A percentile compares a stretch with the other conserved stretches of the same genome.
Conservation (phyloP, 2,329 filamentous ascomycete species). For the Sclerotinia spermophila region DNA sequence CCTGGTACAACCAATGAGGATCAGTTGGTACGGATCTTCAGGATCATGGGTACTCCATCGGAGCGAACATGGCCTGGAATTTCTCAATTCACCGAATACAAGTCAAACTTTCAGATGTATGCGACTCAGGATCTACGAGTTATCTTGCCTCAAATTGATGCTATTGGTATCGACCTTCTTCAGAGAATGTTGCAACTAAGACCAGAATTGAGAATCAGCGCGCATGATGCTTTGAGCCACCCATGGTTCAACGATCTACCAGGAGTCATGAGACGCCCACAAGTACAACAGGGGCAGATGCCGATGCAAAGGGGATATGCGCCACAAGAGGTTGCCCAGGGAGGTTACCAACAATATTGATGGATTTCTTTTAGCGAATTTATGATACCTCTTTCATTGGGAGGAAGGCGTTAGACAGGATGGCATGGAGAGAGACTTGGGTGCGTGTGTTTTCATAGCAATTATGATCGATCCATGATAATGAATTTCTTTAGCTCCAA, state of each 20-base stretch:
- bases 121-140: constrained; percentile 84
- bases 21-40: constrained; percentile 94
- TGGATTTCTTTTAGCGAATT: constrained; percentile 13
- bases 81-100: constrained; percentile 95
- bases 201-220: constrained; percentile 87
- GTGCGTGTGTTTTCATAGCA: constrained; percentile 4
- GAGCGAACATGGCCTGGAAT: constrained; percentile 96
- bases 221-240: constrained; percentile 80
- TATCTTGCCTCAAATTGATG: constrained; percentile 88
- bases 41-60: constrained; percentile 95
- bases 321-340: constrained; percentile 9
- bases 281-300: constrained; percentile 28
- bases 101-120: constrained; percentile 90
- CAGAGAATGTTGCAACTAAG: constrained; percentile 88
- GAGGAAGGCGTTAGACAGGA: constrained; percentile 10
- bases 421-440: constrained; percentile 14
- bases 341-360: constrained; percentile 17
- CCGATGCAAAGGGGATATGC: constrained; percentile 11
- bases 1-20: constrained; percentile 98
- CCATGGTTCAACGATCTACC: constrained; percentile 81
- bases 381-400: constrained; percentile 17
- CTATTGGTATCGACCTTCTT: constrained; percentile 79
- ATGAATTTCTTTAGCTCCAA: constrained; percentile 15
- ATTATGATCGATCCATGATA: constrained; percentile 17
- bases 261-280: constrained; percentile 29